Base-by-base conservation (phyloP, 345 rosid genomes). In the Citrus reticulata region DNA sequence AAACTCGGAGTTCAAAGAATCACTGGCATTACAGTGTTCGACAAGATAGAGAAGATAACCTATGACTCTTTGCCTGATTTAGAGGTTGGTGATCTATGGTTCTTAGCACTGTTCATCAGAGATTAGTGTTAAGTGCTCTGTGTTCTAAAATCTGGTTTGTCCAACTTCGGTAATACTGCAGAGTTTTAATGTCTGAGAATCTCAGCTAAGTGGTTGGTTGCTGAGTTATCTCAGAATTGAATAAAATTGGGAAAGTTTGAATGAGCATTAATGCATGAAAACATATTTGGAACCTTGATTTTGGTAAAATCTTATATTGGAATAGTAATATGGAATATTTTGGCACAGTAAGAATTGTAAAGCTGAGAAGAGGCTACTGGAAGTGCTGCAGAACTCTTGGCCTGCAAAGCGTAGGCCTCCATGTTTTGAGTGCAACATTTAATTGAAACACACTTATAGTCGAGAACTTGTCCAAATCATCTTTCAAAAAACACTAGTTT, bases 1-100 rank as follows among this genome's bases (percentile, higher is more conserved):
- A 93, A 87, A 81, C 93, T 93, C 29, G 98, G 99, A 77, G 92
- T 93, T 77, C 98, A 96, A 81, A 92, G 79, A 78, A 92, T 96
- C 42, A 78, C 88, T 19, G 97, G 97, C 70, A 87, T 96, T 80
- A 89, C 90, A 29, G 88, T 94, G 83, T 90, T 87, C 4, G 93
- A 94, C 88, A 87, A 86, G 73, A 78, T 84, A 70, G 97, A 92
- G 86, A 89, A 87, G 76, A 91, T 75, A 83, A 86, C 86, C 20
- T 89, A 86, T 76, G 92, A 91, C 67, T 91, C 92, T 30, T 76
- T 93, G 86, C 90, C 90, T 22, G 98, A 96, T 84, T 77, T 91
- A 81, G 99, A 94, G 98, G 98, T 93, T 72, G 72, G 97, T 80
- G 55, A 55, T 55, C 55, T 57, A 5, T 24, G 27, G 57, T 66